Base-by-base conservation (phyloP, 768 basidiomycete species). In the Pholiota microspora region DNA sequence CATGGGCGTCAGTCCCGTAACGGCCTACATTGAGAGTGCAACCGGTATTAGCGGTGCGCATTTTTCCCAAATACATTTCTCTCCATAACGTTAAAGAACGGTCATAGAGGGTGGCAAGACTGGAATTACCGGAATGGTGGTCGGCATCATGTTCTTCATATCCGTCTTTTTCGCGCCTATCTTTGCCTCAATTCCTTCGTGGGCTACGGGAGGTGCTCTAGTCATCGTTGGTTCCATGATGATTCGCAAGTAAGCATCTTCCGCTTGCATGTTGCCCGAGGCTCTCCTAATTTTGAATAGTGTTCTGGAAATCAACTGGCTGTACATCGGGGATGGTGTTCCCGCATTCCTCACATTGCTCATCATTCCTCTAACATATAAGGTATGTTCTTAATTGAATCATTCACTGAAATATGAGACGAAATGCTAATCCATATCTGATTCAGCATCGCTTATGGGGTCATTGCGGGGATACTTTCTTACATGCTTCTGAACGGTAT, bases 81-180 rank as follows among this genome's bases (percentile, higher is more conserved):
- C n/a, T n/a, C n/a, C n/a, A n/a, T n/a, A n/a, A n/a, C n/a, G n/a
- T n/a, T n/a, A n/a, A n/a, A n/a, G n/a, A n/a, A n/a, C n/a, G n/a
- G n/a, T n/a, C n/a, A 55, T 65, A 78, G 92, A 94, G 82, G 92
- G 92, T 29, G 92, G 92, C 32, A 89, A 87, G 75, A 94, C 92
- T 0, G 92, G 92, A 24, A 70, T 94, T 48, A 88, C 92, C 0
- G 92, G 88, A 3, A 78, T 93, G 52, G 76, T 79, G 12, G 84
- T 82, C 2, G 87, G 88, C 6, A 63, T 91, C 40, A 80, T 83
- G 60, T 94, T 94, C 79, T 88, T 93, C 66, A 70, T 94, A 44
- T 89, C 83, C 2, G 76, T 94, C 51, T 94, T 94, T 78, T 94
- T 94, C 64, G 82, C 92, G 15, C 92, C 92, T 5, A 86, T 94